These are phyloP conservation scores for Phanerochaete sordida DNA, from an alignment of 768 basidiomycete species.

Conservation along the genomic window DNA sequence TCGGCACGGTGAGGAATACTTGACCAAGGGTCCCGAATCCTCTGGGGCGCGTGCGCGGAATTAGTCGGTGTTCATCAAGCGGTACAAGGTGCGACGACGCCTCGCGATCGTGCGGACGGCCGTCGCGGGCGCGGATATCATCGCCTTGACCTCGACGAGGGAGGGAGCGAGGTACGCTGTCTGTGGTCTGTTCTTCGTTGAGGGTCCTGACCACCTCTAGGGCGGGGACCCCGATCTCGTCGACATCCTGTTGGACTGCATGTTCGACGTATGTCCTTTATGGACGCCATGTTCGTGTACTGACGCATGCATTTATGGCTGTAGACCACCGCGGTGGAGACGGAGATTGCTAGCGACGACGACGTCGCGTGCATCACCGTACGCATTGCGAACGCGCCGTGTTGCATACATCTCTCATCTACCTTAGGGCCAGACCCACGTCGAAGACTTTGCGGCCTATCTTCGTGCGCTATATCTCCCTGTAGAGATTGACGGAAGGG, in stretches of 20 bases:
- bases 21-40: background rate
- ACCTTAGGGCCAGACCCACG: background rate
- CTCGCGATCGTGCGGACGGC: background rate
- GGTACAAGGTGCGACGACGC: background rate
- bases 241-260: constrained; percentile 18
- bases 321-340: constrained; percentile 8
- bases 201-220: too few species aligned
- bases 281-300: background rate
- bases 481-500: too few species aligned
- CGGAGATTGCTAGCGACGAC: constrained; percentile 15
- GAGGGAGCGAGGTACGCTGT: too few species aligned
- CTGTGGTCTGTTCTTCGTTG: too few species aligned
- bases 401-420: background rate
- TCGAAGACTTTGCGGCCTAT: background rate
- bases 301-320: background rate
- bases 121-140: background rate
- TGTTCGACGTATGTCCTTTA: constrained; percentile 13
- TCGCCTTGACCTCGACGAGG: background rate
- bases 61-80: background rate
- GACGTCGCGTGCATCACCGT: constrained; percentile 7
- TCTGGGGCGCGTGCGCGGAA: background rate
- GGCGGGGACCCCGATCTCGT: background rate
- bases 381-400: background rate
- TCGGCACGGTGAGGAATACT: background rate
- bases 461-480: too few species aligned